Conservation (phyloP, 352 stramenopile genomes). For the Proteromonas lacertae region DNA sequence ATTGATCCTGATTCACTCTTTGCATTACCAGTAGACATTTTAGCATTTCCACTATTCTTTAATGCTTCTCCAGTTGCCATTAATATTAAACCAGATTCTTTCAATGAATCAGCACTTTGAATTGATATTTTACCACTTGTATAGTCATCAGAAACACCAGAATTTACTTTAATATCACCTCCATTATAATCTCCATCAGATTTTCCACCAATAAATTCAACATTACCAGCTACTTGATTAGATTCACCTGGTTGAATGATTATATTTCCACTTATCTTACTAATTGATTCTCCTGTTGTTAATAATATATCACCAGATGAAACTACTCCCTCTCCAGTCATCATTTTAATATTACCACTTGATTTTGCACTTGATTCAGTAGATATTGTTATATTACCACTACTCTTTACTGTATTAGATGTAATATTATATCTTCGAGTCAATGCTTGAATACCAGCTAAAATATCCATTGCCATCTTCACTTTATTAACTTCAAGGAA, state of each 20-base stretch:
- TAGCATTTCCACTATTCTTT: not conserved
- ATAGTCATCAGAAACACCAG: not conserved
- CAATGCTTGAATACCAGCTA: conserved; percentile 44
- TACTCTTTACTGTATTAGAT: conserved; percentile 2
- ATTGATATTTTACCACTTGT: not conserved
- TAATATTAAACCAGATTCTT: not conserved
- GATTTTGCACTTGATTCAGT: not conserved
- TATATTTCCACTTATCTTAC: too few relatives aligned
- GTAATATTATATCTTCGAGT: conserved; percentile 6
- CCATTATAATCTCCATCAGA: not conserved
- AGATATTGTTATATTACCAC: conserved; percentile 3
- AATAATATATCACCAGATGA: too few relatives aligned
- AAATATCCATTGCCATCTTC: conserved; percentile 42
- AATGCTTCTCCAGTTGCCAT: conserved; percentile 1
- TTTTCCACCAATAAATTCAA: too few relatives aligned
- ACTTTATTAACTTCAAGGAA: conserved; percentile 76
- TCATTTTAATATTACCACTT: not conserved
- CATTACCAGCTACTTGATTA: too few relatives aligned
- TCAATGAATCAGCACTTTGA: conserved; percentile 1
- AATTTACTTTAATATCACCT: conserved; percentile 1
- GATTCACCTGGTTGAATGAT: too few relatives aligned
- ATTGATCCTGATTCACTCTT: not conserved
- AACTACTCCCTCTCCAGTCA: too few relatives aligned
- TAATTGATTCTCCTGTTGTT: too few relatives aligned
- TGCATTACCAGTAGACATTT: not conserved